Base-by-base conservation (phyloP, 257 asterid species). In the Solanum pinnatisectum region DNA sequence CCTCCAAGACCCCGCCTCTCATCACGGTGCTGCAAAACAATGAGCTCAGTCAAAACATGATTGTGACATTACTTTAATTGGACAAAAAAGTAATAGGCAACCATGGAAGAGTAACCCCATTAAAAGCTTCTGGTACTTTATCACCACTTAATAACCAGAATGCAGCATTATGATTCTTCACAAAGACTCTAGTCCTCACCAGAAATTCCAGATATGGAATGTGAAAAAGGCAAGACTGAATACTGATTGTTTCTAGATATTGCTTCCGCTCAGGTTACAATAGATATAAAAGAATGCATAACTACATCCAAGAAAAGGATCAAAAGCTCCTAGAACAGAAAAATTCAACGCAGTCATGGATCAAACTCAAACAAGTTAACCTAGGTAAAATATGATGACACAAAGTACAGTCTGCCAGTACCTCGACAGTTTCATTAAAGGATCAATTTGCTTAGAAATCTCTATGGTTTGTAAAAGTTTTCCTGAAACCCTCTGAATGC, bases 1-100 rank as follows among this genome's bases (percentile, higher is more conserved):
- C 99, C 99, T 88, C 99, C 99, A 63, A 97, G 98, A 86, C 99
- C 99, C 84, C 99, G 97, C 86, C 99, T 96, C 92, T 97, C 99
- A 87, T 93, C 95, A 40, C 99, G 98, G 89, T 97, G 99, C 99
- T 97, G 94, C 94, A 93, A 40, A 39, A 25, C 12, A 67, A 25
- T 85, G 25, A 33, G 14, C 88, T 36, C 79, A 40, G 27, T n/a
- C 25, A 33, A 36, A 42, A 79, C 35, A 8, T 40, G 84, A 77
- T 77, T 13, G 36, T 12, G 36, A 74, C 83, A 74, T 74, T 5
- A 23, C 23, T 77, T 77, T 39, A n/a, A 77, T 40, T 10, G 6
- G 59, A 8, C 35, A 5, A 77, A 12, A 11, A 36, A 20, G 49
- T 77, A 40, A 39, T 7, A 39, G 22, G 84, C 59, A 39, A 40